Conservation (phyloP, 1,139 yeast species). For the Scheffersomyces cryptocercus region DNA sequence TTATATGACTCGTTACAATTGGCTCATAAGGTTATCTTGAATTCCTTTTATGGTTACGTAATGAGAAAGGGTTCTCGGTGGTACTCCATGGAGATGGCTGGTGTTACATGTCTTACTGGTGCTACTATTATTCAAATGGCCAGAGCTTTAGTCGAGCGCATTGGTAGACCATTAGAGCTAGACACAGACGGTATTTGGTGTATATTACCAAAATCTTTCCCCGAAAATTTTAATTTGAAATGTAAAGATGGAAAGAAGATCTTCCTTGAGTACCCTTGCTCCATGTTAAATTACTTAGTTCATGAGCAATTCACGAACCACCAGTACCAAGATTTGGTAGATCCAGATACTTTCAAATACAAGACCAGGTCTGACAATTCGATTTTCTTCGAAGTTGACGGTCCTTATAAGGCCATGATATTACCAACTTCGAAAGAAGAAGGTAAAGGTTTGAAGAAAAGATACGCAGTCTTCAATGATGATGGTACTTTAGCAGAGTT, state of each 20-base stretch:
- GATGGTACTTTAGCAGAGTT: slow-evolving; percentile 94
- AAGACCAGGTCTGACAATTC: slow-evolving; percentile 86
- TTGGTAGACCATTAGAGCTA: slow-evolving; percentile 93
- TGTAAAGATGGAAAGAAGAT: slow-evolving; percentile 77
- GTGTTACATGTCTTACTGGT: slow-evolving; percentile 96
- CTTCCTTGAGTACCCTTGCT: slow-evolving; percentile 87
- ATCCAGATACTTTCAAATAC: slow-evolving; percentile 66
- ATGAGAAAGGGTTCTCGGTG: slow-evolving; percentile 99
- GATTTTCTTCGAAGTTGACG: slow-evolving; percentile 97
- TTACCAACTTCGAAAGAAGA: slow-evolving; percentile 97
- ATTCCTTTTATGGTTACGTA: slow-evolving; percentile 96
- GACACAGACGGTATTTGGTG: slow-evolving; percentile 99
- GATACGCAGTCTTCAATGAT: slow-evolving; percentile 95
- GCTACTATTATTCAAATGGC: slow-evolving; percentile 99
- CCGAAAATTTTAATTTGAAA: slow-evolving; percentile 78
- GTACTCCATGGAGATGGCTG: slow-evolving; percentile 99
- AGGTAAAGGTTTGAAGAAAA: slow-evolving; percentile 92
- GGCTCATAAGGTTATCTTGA: slow-evolving; percentile 95
- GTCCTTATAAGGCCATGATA: slow-evolving; percentile 97
- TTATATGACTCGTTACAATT: slow-evolving; percentile 92
- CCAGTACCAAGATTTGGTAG: slow-evolving; percentile 86
- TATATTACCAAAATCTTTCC: slow-evolving; percentile 88
- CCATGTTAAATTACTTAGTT: slow-evolving; percentile 92
- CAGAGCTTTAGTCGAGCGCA: slow-evolving; percentile 83
- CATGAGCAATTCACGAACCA: slow-evolving; percentile 90